phyloP scores from a whole-genome alignment of 129 eudicot species.

The Glebionis coronaria region DNA sequence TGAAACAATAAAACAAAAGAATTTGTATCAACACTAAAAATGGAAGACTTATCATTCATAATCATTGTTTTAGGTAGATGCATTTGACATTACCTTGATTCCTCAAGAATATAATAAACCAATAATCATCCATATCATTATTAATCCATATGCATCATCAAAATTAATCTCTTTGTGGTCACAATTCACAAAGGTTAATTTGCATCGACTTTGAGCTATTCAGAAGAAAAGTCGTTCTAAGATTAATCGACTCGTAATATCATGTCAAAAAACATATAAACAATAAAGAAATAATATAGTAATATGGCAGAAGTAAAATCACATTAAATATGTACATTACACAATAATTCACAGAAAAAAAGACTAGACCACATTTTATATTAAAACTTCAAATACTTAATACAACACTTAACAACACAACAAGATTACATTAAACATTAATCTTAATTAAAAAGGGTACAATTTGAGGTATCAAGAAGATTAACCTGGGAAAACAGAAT shows the following conservation, averaged over 20 bases:
- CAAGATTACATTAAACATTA: constrained; percentile 24
- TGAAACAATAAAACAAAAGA: not conserved
- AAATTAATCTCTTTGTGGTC: too few species aligned
- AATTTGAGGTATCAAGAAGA: constrained; percentile 36
- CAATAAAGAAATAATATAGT: too few species aligned
- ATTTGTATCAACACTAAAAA: not conserved
- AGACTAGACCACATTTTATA: constrained; percentile 7
- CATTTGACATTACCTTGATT: not conserved
- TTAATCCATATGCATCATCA: too few species aligned
- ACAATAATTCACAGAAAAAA: not conserved
- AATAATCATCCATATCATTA: not conserved
- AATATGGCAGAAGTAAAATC: not conserved
- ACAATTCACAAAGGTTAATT: too few species aligned
- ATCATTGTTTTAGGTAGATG: not conserved
- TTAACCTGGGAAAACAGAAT: constrained; percentile 46
- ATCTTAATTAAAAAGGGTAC: constrained; percentile 27
- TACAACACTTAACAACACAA: constrained; percentile 6
- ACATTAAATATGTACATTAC: not conserved
- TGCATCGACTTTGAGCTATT: too few species aligned
- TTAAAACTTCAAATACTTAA: constrained; percentile 8
- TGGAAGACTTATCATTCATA: not conserved
- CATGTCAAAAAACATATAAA: too few species aligned
- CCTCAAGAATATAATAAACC: not conserved
- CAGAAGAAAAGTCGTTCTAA: too few species aligned
- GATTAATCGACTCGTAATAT: too few species aligned